A percentile compares a stretch with the other conserved stretches of the same genome.
Evolutionary conservation across 768 basidiomycete species (phyloP).

Genomic region (Mycena chlorophos): DNA sequence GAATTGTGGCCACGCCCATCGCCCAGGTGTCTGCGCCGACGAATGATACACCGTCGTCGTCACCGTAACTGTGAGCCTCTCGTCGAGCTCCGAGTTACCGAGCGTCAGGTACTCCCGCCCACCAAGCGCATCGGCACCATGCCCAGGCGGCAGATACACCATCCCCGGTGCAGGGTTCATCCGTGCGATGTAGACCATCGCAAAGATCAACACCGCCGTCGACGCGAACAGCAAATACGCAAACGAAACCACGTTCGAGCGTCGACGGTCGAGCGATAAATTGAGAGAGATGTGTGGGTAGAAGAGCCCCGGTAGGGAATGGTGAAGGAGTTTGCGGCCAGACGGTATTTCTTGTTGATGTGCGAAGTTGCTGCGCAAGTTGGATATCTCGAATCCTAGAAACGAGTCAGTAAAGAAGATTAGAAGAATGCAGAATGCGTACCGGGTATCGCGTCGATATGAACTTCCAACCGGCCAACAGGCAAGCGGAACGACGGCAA

Average conservation of each 20-base stretch:
- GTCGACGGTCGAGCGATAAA: conserved; percentile 24
- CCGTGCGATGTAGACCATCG: not conserved
- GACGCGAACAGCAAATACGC: conserved; percentile 12
- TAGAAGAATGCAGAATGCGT: conserved; percentile 24
- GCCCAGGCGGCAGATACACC: not conserved
- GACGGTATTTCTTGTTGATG: conserved; percentile 44
- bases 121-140: not conserved
- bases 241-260: conserved; percentile 10
- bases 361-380: conserved; percentile 56
- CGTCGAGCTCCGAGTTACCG: not conserved
- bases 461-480: conserved; percentile 64
- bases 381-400: conserved; percentile 43
- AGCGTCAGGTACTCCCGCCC: not conserved
- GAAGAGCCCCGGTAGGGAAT: conserved; percentile 57
- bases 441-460: conserved; percentile 57
- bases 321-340: conserved; percentile 55
- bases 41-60: not conserved
- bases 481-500: conserved; percentile 76
- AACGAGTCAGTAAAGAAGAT: conserved; percentile 10
- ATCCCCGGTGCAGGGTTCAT: not conserved
- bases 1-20: not conserved
- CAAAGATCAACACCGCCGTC: not conserved
- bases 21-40: too few relatives aligned
- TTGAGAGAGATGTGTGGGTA: conserved; percentile 52
- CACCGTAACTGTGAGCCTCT: not conserved